Conservation (phyloP, 106 monocot species). For the Posidonia australis region DNA sequence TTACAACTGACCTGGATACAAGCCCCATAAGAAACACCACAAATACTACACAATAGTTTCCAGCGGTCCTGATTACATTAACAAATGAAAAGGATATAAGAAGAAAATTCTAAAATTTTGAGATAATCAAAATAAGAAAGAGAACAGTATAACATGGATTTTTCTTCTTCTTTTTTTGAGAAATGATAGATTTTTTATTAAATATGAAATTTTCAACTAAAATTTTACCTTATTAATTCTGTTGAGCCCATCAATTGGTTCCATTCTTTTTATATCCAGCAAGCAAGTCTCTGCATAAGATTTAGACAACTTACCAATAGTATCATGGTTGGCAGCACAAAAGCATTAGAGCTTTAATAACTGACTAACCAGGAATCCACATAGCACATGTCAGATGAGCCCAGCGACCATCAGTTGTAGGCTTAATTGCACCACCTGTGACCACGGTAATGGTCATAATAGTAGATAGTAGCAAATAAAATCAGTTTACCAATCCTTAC, state of each 20-base stretch:
- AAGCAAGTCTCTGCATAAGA: conserved; percentile 78
- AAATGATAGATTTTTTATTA: neutral
- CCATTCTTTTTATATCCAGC: conserved; percentile 85
- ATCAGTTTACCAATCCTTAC: conserved; percentile 15
- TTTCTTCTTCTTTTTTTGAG: neutral
- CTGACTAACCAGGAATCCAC: conserved; percentile 91
- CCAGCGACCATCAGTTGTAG: conserved; percentile 96
- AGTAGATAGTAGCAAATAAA: neutral
- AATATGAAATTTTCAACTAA: neutral
- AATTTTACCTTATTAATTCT: conserved; percentile 71
- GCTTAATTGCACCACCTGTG: conserved; percentile 94
- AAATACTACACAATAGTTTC: conserved; percentile 97
- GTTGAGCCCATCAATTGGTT: conserved; percentile 90
- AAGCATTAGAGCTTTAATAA: neutral
- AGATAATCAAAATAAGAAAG: neutral
- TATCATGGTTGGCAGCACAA: neutral
- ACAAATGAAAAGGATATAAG: neutral
- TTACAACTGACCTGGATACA: conserved; percentile 73
- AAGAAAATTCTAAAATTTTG: conserved; percentile 4
- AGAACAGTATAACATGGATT: neutral
- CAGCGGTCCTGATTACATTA: conserved; percentile 65
- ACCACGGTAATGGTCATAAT: neutral
- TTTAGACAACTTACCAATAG: neutral
- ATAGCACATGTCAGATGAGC: conserved; percentile 96
- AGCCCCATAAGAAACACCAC: conserved; percentile 90